Evolutionary conservation across 2,329 filamentous ascomycete genomes (phyloP), one percentile per base, ranked within the genome.

Genomic region (Rutstroemia sp.): DNA sequence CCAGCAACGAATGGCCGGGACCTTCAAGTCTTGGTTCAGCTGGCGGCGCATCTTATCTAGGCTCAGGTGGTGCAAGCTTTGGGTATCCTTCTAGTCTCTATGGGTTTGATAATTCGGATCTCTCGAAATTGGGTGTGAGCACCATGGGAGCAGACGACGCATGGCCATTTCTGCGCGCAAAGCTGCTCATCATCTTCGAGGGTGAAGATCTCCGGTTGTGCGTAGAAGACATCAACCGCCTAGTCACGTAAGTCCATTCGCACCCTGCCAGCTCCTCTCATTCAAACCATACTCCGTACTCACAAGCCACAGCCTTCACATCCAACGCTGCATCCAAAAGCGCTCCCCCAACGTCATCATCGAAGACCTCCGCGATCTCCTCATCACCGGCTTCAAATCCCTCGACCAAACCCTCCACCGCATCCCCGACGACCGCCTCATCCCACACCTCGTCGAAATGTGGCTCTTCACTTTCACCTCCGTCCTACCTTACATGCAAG

Each of bases 381-480:
- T 94, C 2, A 73, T 78, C n/a, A 87, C 88, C 0, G 94, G 94
- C 1, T 99, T 97, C 67, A 78, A 81, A 30, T 91, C 88, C 2
- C 78, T 99, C 2, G 92, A 96, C 63, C 88, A 92, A 62, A 92
- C 89, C 0, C 75, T 97, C 17, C 82, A 86, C 50, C 82, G 83
- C 47, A 84, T 90, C 0, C 80, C 89, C 0, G 92, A 97, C 67
- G 92, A 96, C 59, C 82, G 87, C 36, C 80, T 97, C n/a, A 90
- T 97, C 21, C 89, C 90, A 0, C 84, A 90, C 56, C 77, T 99
- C 0, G 92, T 96, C 2, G 90, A 96, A 68, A 84, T 96, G 68
- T 99, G 94, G 94, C 82, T 95, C 58, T 85, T 94, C 48, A 92
- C 94, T 0, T 96, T 96, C 66, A 92, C 90, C 2, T 88, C 83